Base-by-base conservation (phyloP, 2,329 filamentous ascomycete species). In the Onygena corvina region DNA sequence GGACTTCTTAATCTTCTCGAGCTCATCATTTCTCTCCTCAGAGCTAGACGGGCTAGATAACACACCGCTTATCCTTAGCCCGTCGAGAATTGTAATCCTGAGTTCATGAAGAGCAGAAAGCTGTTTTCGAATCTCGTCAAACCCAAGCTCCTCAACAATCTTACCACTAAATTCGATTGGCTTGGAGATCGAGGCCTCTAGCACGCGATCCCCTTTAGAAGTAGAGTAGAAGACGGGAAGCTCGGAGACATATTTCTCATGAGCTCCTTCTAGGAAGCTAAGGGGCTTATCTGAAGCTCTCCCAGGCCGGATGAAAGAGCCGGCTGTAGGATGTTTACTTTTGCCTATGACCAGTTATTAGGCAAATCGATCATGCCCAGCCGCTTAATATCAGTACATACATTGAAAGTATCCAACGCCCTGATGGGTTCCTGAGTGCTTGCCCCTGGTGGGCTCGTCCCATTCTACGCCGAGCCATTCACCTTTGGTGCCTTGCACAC, bases 401-500 rank as follows among this genome's bases (percentile, higher is more conserved):
- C 90, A 94, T 58, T 75, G 71, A 60, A 96, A 96, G 63, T 95
- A 94, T 53, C 77, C 80, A 53, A 76, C 73, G 52, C 84, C 86
- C 55, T 84, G 80, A 67, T 93, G 81, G 53, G 83, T 80, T 52
- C 92, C 92, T 60, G 90, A 79, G 67, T 98, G 89, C 71, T 95
- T 96, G 53, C 92, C 92, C 59, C 89, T 77, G 31, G 73, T 75
- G 50, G 81, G 71, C 64, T 95, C 86, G 67, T 96, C 90, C 92
- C 92, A 98, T 75, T 98, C 92, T 44, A 96, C 86, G 42, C 92
- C 92, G 29, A 96, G 76, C 89, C 90, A 96, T 54, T 76, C 72
- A 45, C 87, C 86, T 36, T 77, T 74, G 6, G 87, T 89, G 57
- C 84, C 85, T 46, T 78, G 74, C 5, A 96, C 83, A 29, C 76